Conservation (phyloP, 1,284 basidiomycete species). For the Cryptococcus sp. region DNA sequence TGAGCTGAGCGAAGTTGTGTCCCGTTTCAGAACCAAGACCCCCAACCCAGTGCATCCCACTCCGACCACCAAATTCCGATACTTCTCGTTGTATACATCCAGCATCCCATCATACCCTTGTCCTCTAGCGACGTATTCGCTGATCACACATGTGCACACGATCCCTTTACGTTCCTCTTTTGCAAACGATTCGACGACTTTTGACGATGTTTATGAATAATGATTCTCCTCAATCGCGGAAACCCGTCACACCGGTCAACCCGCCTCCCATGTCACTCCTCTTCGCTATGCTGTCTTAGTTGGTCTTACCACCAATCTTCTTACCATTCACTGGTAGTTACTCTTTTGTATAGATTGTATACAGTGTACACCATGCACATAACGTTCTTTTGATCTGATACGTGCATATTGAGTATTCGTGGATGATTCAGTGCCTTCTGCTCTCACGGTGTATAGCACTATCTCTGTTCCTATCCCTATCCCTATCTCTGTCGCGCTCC, state of each 20-base stretch:
- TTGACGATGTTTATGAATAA: neutral
- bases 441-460: conserved; percentile 6
- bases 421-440: neutral
- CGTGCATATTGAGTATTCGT: neutral
- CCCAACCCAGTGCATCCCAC: neutral
- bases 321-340: neutral
- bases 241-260: neutral
- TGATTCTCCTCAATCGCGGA: neutral
- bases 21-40: neutral
- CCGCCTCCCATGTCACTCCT: neutral
- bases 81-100: neutral
- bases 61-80: neutral
- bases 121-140: neutral
- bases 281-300: neutral
- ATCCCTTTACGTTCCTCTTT: neutral
- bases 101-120: neutral
- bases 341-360: neutral
- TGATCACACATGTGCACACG: neutral
- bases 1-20: neutral
- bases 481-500: conserved; percentile 10
- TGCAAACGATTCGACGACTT: neutral
- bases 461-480: conserved; percentile 8
- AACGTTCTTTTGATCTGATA: neutral
- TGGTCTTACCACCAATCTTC: neutral
- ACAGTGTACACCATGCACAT: neutral